phyloP scores from a whole-genome alignment of 2,329 filamentous ascomycete species.

The Hypoxylon sp. region DNA sequence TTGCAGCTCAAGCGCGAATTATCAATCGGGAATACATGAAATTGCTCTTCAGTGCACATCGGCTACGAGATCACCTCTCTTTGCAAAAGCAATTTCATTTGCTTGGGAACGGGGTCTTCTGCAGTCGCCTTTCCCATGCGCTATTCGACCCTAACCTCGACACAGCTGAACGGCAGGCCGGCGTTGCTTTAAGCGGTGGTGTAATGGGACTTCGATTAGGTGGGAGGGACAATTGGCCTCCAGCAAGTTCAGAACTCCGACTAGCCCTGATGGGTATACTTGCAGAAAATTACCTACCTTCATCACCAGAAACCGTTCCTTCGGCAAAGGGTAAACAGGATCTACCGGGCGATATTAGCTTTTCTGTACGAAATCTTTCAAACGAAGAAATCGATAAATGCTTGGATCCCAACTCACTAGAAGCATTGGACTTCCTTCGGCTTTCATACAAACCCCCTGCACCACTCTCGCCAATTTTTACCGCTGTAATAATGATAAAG shows the following conservation, averaged over 20 bases:
- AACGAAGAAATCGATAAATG: constrained; percentile 85
- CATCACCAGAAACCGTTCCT: constrained; percentile 49
- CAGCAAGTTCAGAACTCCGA: constrained; percentile 92
- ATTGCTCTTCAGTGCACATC: constrained; percentile 81
- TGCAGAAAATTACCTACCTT: constrained; percentile 75
- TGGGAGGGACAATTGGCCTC: constrained; percentile 89
- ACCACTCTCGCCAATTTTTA: constrained; percentile 81
- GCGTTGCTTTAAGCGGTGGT: constrained; percentile 77
- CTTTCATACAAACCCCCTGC: constrained; percentile 85
- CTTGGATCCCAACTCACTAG: constrained; percentile 84
- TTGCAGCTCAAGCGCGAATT: constrained; percentile 80
- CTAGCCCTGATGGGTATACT: constrained; percentile 89
- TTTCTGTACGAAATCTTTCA: constrained; percentile 85
- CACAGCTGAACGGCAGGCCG: constrained; percentile 80
- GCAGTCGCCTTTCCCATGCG: constrained; percentile 82
- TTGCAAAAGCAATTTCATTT: constrained; percentile 87
- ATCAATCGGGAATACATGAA: constrained; percentile 82
- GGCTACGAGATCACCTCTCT: constrained; percentile 78
- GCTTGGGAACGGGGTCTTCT: constrained; percentile 87
- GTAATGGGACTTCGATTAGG: constrained; percentile 87
- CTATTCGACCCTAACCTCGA: constrained; percentile 88
- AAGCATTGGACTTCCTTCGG: constrained; percentile 93
- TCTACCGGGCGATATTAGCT: constrained; percentile 81
- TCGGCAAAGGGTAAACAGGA: constrained; percentile 54
- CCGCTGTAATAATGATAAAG: constrained; percentile 76